phyloP scores from a whole-genome alignment of 1,284 basidiomycete species.

The Trametes versicolor region DNA sequence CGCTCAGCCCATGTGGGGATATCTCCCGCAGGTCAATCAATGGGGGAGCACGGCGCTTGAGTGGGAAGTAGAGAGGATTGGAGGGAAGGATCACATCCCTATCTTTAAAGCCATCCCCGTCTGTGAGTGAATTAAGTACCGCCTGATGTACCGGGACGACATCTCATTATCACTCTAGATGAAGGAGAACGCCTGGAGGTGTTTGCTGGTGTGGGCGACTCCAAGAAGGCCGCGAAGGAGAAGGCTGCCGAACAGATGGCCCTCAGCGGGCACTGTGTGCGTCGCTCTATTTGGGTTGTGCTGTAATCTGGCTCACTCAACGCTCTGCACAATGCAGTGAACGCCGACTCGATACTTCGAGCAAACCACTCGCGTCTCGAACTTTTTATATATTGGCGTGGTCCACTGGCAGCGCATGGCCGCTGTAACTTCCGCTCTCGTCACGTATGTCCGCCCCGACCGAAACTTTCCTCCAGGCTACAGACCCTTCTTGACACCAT shows the following conservation, averaged over 20 bases:
- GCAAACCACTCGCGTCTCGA: too few species aligned
- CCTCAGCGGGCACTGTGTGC: slow-evolving; percentile 39
- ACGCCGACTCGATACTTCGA: too few species aligned
- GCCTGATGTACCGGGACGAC: neutral
- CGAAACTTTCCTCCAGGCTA: too few species aligned
- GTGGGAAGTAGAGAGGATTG: slow-evolving; percentile 32
- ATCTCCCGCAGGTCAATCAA: slow-evolving; percentile 41
- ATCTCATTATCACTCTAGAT: slow-evolving; percentile 8
- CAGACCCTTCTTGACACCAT: too few species aligned
- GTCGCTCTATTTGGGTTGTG: slow-evolving; percentile 5
- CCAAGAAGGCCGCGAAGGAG: slow-evolving; percentile 38
- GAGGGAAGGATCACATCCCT: slow-evolving; percentile 37
- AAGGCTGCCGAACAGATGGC: slow-evolving; percentile 36
- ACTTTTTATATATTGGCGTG: too few species aligned
- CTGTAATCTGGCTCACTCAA: neutral
- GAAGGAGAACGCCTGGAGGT: slow-evolving; percentile 25
- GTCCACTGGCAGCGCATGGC: too few species aligned
- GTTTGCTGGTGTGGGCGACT: slow-evolving; percentile 17
- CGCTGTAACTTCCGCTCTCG: too few species aligned
- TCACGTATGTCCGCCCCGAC: too few species aligned
- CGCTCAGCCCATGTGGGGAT: slow-evolving; percentile 34
- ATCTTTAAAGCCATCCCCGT: slow-evolving; percentile 31
- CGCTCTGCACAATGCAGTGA: neutral
- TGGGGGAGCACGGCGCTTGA: slow-evolving; percentile 28
- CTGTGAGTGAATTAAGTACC: slow-evolving; percentile 24